phyloP scores from a whole-genome alignment of 1,284 basidiomycete genomes.

The Apiotrichum veenhuisii region DNA sequence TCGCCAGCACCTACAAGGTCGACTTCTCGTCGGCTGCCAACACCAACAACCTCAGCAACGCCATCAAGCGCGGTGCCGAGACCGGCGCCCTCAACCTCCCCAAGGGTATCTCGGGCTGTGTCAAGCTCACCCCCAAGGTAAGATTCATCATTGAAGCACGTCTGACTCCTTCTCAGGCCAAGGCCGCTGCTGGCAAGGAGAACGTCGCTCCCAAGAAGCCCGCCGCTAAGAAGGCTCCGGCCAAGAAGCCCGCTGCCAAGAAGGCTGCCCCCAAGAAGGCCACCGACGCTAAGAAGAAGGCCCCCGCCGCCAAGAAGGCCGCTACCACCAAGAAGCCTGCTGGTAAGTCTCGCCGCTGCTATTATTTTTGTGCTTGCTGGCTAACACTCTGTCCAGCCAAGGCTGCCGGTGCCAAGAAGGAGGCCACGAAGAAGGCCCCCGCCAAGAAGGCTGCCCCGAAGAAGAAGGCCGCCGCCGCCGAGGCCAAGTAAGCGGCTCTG shows the following conservation, averaged over 20 bases:
- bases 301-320: conserved; percentile 17
- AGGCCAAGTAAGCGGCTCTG: conserved; percentile 6
- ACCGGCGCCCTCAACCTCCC: conserved; percentile 77
- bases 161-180: conserved; percentile 2
- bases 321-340: conserved; percentile 51
- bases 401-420: conserved; percentile 9
- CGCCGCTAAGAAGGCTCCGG: conserved; percentile 26
- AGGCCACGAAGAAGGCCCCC: conserved; percentile 50
- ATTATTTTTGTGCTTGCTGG: neutral
- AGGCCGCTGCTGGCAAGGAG: conserved; percentile 57
- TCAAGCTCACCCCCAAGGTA: conserved; percentile 65
- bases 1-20: conserved; percentile 72
- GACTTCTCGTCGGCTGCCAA: conserved; percentile 69
- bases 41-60: conserved; percentile 72
- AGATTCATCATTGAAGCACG: too few relatives aligned
- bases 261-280: conserved; percentile 39
- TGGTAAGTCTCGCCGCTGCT: conserved; percentile 43
- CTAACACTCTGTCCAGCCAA: neutral
- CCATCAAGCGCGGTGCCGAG: conserved; percentile 73
- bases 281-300: conserved; percentile 36
- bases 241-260: conserved; percentile 41
- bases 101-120: conserved; percentile 76
- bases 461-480: conserved; percentile 16
- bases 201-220: conserved; percentile 35
- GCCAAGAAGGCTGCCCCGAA: conserved; percentile 31